A percentile compares a stretch with the other conserved stretches of the same genome.
phyloP scores from a whole-genome alignment of 2,329 filamentous ascomycete species.

The Didymella pinodella region DNA sequence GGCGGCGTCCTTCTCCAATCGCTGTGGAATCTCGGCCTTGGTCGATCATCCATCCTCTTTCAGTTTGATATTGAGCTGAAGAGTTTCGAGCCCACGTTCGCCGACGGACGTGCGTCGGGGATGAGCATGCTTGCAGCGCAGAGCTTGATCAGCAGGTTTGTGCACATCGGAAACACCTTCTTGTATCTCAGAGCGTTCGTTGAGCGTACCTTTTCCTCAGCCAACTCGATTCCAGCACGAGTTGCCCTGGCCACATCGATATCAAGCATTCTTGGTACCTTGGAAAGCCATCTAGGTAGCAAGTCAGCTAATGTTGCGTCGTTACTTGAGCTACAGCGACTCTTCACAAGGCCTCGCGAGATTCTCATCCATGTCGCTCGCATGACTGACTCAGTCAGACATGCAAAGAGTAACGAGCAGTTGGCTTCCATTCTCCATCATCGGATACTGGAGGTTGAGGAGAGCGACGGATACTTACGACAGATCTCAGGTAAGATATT shows the following conservation, averaged over 20 bases:
- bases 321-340: conserved; percentile 52
- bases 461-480: conserved; percentile 67
- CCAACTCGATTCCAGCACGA: conserved; percentile 48
- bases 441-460: conserved; percentile 61
- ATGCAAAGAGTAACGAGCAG: conserved; percentile 53
- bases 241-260: conserved; percentile 55
- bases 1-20: conserved; percentile 56
- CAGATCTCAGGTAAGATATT: conserved; percentile 73
- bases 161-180: conserved; percentile 50
- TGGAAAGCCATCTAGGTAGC: conserved; percentile 52
- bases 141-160: conserved; percentile 60
- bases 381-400: conserved; percentile 57
- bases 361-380: conserved; percentile 62
- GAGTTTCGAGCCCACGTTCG: conserved; percentile 60
- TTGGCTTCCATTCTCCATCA: conserved; percentile 50
- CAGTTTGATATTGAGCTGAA: conserved; percentile 62
- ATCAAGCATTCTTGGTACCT: conserved; percentile 49
- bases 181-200: conserved; percentile 48
- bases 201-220: conserved; percentile 47
- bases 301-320: conserved; percentile 40
- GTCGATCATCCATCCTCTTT: conserved; percentile 76
- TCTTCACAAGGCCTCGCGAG: conserved; percentile 57
- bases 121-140: conserved; percentile 58
- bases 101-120: conserved; percentile 59
- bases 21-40: conserved; percentile 72